Percentiles rank a stretch among this genome's conserved stretches.
Conservation (phyloP, 2,329 filamentous ascomycete genomes). For the Botrytis medusae region DNA sequence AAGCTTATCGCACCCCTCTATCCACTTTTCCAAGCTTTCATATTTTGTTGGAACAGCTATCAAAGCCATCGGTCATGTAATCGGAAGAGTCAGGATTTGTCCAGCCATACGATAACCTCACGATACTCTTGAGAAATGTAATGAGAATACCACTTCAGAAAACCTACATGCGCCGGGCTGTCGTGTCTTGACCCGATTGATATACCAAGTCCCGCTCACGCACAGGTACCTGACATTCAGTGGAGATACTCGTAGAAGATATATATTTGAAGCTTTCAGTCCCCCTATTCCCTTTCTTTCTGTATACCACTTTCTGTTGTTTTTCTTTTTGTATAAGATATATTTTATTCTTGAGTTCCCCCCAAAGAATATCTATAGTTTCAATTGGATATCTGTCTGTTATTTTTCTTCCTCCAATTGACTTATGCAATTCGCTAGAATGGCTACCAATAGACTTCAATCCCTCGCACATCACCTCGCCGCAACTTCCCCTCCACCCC, state of each 20-base stretch:
- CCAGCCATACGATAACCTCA: not conserved
- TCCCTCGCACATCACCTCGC: slow-evolving; percentile 62
- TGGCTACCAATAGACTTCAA: slow-evolving; percentile 54
- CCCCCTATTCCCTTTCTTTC: slow-evolving; percentile 18
- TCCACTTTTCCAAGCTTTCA: slow-evolving; percentile 4
- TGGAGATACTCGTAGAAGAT: slow-evolving; percentile 25
- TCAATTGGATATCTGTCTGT: not conserved
- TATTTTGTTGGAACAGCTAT: not conserved
- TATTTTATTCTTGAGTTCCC: not conserved
- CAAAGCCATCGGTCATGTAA: not conserved
- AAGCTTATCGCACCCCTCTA: not conserved
- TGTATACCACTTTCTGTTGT: slow-evolving; percentile 10
- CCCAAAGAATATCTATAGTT: not conserved
- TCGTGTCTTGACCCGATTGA: slow-evolving; percentile 34
- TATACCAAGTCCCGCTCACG: slow-evolving; percentile 35
- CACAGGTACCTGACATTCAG: slow-evolving; percentile 14
- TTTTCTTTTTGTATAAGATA: not conserved
- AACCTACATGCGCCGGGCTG: slow-evolving; percentile 2
- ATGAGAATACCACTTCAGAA: slow-evolving; percentile 20
- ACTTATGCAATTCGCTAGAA: not conserved
- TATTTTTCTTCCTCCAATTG: not conserved
- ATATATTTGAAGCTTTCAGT: slow-evolving; percentile 24
- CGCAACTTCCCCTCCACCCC: slow-evolving; percentile 53
- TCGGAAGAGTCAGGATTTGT: not conserved
- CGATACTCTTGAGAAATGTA: not conserved